phyloP scores from a whole-genome alignment of 2,329 filamentous ascomycete species.

The Penicillium sp. region DNA sequence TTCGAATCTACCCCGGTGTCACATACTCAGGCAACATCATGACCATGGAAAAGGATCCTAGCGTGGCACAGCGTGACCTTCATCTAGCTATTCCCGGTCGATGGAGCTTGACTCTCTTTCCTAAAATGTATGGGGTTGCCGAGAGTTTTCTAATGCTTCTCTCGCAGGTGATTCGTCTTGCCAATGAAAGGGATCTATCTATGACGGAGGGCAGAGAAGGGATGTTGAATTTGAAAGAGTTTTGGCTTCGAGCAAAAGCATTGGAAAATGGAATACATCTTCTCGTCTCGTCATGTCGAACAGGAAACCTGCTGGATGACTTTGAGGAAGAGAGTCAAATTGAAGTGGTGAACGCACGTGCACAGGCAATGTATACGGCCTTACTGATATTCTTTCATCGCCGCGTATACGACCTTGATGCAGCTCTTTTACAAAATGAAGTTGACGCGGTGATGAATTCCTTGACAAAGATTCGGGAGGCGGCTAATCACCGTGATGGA shows the following conservation, averaged over 20 bases:
- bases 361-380: conserved; percentile 21
- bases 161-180: conserved; percentile 24
- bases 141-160: conserved; percentile 23
- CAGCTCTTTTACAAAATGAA: conserved; percentile 12
- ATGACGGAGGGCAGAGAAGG: not conserved
- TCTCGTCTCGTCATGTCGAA: not conserved
- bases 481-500: not conserved
- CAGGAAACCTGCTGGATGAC: not conserved
- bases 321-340: not conserved
- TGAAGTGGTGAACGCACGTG: conserved; percentile 3
- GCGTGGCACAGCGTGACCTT: conserved; percentile 21
- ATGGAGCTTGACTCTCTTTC: conserved; percentile 24
- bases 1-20: conserved; percentile 16
- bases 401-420: conserved; percentile 21
- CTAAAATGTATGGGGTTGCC: conserved; percentile 20
- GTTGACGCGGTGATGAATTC: conserved; percentile 9
- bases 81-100: conserved; percentile 24
- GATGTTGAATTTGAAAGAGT: conserved; percentile 13
- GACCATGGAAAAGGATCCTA: conserved; percentile 22
- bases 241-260: conserved; percentile 20
- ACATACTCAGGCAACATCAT: conserved; percentile 17
- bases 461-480: conserved; percentile 10
- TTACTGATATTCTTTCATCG: conserved; percentile 23
- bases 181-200: conserved; percentile 23
- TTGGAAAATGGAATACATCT: conserved; percentile 19